Percentiles rank a stretch among this genome's conserved stretches.
phyloP scores from a whole-genome alignment of 495 filamentous ascomycete species.

The Copromyces sp. region DNA sequence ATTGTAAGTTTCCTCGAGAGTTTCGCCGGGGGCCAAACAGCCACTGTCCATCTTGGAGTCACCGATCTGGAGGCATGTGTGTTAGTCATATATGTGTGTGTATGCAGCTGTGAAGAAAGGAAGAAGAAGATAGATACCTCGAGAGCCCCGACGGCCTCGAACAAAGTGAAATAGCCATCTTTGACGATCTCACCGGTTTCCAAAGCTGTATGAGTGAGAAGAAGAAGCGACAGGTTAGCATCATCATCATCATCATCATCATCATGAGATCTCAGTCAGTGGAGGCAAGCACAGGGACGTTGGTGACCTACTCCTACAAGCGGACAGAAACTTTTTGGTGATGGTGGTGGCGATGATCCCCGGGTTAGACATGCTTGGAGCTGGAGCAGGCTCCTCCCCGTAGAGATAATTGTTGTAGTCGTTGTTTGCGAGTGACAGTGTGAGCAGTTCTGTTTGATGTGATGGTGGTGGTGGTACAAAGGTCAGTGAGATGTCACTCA shows the following conservation, averaged over 20 bases:
- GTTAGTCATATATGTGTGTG: not conserved
- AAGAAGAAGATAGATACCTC: slow-evolving; percentile 63
- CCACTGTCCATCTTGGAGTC: slow-evolving; percentile 98
- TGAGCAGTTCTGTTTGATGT: slow-evolving; percentile 8
- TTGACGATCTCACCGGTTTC: slow-evolving; percentile 76
- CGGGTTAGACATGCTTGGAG: slow-evolving; percentile 31
- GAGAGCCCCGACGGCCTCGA: slow-evolving; percentile 86
- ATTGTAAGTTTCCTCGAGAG: slow-evolving; percentile 80
- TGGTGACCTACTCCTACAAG: slow-evolving; percentile 51
- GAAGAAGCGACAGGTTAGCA: slow-evolving; percentile 3
- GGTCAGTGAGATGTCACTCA: not conserved
- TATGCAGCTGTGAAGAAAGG: not conserved
- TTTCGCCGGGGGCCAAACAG: slow-evolving; percentile 62
- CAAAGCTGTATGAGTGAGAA: slow-evolving; percentile 44
- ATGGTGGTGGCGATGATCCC: slow-evolving; percentile 60
- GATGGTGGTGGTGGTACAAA: not conserved
- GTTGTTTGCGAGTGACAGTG: slow-evolving; percentile 6
- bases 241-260: too few relatives aligned
- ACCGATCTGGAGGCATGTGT: slow-evolving; percentile 60
- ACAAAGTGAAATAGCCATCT: slow-evolving; percentile 87
- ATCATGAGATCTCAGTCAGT: not conserved
- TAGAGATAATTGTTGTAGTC: not conserved
- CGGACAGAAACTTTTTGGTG: slow-evolving; percentile 61
- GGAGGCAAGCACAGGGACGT: not conserved
- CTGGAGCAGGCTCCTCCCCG: slow-evolving; percentile 11